Conservation (phyloP, 768 basidiomycete genomes). For the Sporobolomyces phaffii region DNA sequence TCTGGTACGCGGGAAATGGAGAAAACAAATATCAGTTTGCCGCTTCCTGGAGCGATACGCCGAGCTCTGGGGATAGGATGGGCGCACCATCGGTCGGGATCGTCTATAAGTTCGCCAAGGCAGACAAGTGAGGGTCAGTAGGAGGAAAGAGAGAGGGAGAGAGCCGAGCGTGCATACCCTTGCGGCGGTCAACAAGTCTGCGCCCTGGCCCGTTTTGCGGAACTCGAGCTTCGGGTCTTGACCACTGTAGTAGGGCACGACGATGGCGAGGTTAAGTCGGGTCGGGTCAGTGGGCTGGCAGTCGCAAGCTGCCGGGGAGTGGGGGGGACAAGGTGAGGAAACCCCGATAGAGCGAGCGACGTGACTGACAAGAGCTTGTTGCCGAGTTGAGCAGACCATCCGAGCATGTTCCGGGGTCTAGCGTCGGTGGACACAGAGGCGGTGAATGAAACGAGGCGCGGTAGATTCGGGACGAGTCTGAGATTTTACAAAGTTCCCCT, state of each 20-base stretch:
- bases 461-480: background rate
- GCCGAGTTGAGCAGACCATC: slow-evolving; percentile 20
- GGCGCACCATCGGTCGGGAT: slow-evolving; percentile 13
- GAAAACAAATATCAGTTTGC: too few species aligned
- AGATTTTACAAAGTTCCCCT: too few species aligned
- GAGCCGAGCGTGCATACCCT: slow-evolving; percentile 1
- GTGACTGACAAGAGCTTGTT: slow-evolving; percentile 28
- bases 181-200: background rate
- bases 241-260: slow-evolving; percentile 1
- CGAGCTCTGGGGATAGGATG: too few species aligned
- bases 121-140: background rate
- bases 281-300: background rate
- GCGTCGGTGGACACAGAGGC: too few species aligned
- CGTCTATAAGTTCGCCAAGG: background rate
- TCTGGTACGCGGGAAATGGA: background rate
- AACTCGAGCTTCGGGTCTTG: slow-evolving; percentile 37
- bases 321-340: background rate
- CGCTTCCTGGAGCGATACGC: too few species aligned
- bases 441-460: too few species aligned
- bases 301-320: background rate
- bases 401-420: slow-evolving; percentile 7
- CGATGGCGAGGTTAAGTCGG: background rate
- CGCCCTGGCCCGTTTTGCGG: slow-evolving; percentile 22
- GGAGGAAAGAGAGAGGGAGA: background rate
- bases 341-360: too few species aligned